These are phyloP conservation scores for Plasmodium gallinaceum DNA, from an alignment of 169 alveolate genomes.

Conservation along the genomic window DNA sequence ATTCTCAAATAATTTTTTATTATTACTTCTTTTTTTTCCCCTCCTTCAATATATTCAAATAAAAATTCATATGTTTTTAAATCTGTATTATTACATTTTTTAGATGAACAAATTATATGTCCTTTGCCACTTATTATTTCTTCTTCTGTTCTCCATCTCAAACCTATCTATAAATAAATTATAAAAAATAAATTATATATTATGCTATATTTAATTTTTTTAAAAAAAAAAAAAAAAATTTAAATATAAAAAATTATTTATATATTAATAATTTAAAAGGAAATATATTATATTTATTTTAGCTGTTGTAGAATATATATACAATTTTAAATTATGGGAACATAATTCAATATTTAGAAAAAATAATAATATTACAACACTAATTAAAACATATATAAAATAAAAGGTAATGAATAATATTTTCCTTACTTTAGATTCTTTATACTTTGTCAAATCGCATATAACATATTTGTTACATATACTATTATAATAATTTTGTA, in stretches of 20 bases:
- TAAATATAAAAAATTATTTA: neutral
- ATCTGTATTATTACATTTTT: slow-evolving; percentile 46
- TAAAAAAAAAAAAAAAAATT: neutral
- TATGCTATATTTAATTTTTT: no score
- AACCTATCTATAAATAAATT: slow-evolving; percentile 36
- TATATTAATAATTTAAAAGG: neutral
- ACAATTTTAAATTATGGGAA: neutral
- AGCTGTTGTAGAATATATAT: neutral
- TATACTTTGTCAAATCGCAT: slow-evolving; percentile 44
- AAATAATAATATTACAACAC: neutral
- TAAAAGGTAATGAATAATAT: neutral
- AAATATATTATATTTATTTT: neutral
- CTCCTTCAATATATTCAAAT: slow-evolving; percentile 44
- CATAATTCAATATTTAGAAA: neutral
- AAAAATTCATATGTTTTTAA: slow-evolving; percentile 53
- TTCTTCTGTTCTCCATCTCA: slow-evolving; percentile 77
- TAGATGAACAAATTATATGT: slow-evolving; percentile 52
- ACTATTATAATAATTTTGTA: slow-evolving; percentile 62
- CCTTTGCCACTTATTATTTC: slow-evolving; percentile 71
- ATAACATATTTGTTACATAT: slow-evolving; percentile 63
- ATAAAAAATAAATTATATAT: neutral
- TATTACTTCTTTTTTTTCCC: slow-evolving; percentile 30
- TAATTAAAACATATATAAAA: neutral
- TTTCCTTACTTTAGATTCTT: slow-evolving; percentile 17
- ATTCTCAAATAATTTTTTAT: neutral